Evolutionary conservation across 208 protist species (phyloP).

Genomic region (Crithidia fasciculata): DNA sequence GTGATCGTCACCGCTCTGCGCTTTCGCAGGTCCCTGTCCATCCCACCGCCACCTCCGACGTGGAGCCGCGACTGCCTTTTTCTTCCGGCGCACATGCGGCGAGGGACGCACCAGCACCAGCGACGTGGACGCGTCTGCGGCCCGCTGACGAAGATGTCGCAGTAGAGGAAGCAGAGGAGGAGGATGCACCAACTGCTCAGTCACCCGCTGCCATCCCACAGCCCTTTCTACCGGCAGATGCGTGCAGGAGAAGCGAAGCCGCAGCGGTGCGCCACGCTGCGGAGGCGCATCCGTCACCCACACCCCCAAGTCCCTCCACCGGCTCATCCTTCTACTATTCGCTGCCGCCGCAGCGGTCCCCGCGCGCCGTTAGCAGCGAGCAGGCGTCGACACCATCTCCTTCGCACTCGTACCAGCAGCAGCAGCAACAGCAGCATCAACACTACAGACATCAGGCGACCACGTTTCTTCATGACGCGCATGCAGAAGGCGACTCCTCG

Average conservation of each 20-base stretch:
- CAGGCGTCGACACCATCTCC: neutral
- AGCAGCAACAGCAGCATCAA: neutral
- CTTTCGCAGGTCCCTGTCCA: neutral
- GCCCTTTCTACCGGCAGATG: too few species aligned
- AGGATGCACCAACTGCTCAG: too few species aligned
- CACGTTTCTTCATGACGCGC: neutral
- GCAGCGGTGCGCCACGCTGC: too few species aligned
- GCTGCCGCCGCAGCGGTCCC: slow-evolving; percentile 5
- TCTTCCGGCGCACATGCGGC: neutral
- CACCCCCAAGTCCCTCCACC: neutral
- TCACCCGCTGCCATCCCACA: neutral
- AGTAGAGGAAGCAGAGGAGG: neutral
- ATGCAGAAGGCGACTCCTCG: neutral
- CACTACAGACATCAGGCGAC: neutral
- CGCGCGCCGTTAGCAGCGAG: neutral
- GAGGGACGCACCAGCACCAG: neutral
- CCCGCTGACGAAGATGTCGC: neutral
- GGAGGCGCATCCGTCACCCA: neutral
- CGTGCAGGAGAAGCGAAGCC: too few species aligned
- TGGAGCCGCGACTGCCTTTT: neutral
- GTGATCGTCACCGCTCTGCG: neutral
- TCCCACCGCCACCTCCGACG: neutral
- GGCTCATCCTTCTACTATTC: slow-evolving; percentile 24
- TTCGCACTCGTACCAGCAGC: too few species aligned
- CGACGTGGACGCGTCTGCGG: neutral